Evolutionary conservation across 2,329 filamentous ascomycete genomes (phyloP), one percentile per base, ranked within the genome.

Genomic region (Colletotrichum australisinense): DNA sequence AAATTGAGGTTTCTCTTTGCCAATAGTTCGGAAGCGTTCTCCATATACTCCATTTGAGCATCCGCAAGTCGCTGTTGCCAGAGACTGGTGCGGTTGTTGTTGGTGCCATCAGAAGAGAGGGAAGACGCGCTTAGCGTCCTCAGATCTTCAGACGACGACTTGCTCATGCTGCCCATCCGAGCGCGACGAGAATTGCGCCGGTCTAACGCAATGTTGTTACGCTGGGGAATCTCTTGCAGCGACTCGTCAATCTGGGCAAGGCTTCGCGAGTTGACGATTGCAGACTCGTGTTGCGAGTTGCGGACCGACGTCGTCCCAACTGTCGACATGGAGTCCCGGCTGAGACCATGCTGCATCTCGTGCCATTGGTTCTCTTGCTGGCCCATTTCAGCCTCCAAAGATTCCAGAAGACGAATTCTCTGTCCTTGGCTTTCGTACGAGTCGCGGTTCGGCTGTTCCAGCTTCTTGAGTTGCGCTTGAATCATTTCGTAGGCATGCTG

Each of bases 361-460:
- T 88, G 86, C 91, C 91, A 93, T 75, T 88, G 86, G 67, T 84
- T 85, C 77, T 91, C 89, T 77, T 93, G 88, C 75, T 86, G 80
- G 0, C 87, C 89, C 86, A 93, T 90, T 79, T 93, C 91, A 73
- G 83, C 84, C 77, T 93, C 91, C 1, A 93, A 82, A 72, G 90
- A 87, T 38, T 89, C 87, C 1, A 93, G 81, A 3, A 92, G 83
- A 42, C 83, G 85, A 70, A 88, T 80, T 32, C 86, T 83, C 67
- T 83, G 83, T 16, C 82, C 81, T 32, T 85, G 81, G 74, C 81
- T 85, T 66, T 82, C 83, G 8, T 78, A 78, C 1, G 80, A 80
- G 16, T 81, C 82, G 42, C 78, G 76, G 38, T 80, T 81, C 5
- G 83, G 78, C 64, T 85, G 78, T 24, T 90, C 88, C 9, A 89